Evolutionary conservation across 2,329 filamentous ascomycete species (phyloP).

Genomic region (Blastomyces silverae): DNA sequence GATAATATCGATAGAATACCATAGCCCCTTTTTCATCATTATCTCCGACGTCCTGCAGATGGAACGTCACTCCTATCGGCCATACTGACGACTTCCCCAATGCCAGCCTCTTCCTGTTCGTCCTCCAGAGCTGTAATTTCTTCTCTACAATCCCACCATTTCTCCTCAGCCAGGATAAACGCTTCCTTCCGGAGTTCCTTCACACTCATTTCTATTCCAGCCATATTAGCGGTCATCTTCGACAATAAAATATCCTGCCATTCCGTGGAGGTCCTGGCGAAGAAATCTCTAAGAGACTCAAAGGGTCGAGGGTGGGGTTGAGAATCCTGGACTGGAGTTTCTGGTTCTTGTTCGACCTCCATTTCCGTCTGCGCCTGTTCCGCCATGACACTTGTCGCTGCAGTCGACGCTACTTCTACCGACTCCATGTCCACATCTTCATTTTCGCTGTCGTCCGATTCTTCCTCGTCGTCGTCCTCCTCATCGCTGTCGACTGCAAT

Average conservation of each 20-base stretch:
- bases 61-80: conserved; percentile 58
- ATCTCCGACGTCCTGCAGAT: conserved; percentile 42
- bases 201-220: conserved; percentile 53
- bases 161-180: conserved; percentile 86
- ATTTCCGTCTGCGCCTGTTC: conserved; percentile 29
- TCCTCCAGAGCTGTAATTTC: conserved; percentile 88
- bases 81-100: conserved; percentile 87
- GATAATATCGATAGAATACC: neutral
- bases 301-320: conserved; percentile 75
- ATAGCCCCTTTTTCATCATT: neutral
- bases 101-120: conserved; percentile 90
- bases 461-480: conserved; percentile 41
- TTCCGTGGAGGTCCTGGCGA: conserved; percentile 73
- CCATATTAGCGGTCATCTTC: conserved; percentile 60
- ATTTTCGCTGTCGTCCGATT: conserved; percentile 39
- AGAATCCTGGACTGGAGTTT: conserved; percentile 58
- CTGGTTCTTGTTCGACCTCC: conserved; percentile 35
- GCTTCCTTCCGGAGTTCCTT: conserved; percentile 92
- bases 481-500: conserved; percentile 57
- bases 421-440: conserved; percentile 41
- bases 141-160: conserved; percentile 98
- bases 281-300: conserved; percentile 86
- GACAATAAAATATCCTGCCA: conserved; percentile 88
- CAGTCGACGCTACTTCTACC: conserved; percentile 33
- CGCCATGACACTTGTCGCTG: conserved; percentile 34